Base-by-base conservation (phyloP, 1,284 basidiomycete genomes). In the Irpex sp. region DNA sequence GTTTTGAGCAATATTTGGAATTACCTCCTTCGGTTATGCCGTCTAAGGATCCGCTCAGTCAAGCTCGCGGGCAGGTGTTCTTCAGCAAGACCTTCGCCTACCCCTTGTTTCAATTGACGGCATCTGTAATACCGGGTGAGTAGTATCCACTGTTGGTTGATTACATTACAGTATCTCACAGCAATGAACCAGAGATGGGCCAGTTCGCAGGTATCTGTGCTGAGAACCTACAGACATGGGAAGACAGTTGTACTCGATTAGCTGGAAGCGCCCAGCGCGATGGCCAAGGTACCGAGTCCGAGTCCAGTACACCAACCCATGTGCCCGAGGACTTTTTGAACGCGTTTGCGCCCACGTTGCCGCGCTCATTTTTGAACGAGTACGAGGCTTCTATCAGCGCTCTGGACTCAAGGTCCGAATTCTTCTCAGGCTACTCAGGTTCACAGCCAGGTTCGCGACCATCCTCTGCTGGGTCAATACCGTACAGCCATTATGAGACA, bases 41-140 rank as follows among this genome's bases (percentile, higher is more conserved):
- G 26, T 83, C 83, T 0, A 83, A 84, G 37, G 85, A 87, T 59
- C 88, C 91, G 39, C 76, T 92, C 0, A 81, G 81, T 26, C 92
- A 94, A 76, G 94, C 93, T 17, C 86, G 86, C 66, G 88, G 88
- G 2, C 95, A 98, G 74, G 87, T 97, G n/a, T 93, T 88, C 68
- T 98, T 98, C 75, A 93, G 95, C 68, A 85, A 83, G 62, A 80
- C 83, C 2, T 97, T 94, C 73, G 91, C 89, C 37, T 85, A 86
- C 68, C 95, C 95, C 0, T 79, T 98, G 17, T 87, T 97, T 64
- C 85, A 92, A 67, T 79, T 93, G 26, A 87, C 90, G 4, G 82
- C 88, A 1, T 78, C 80, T 58, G 89, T 86, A 8, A 80, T 97
- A 58, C 92, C 93, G 56, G 86, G 92, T 92, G 67, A 65, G 83